phyloP scores from a whole-genome alignment of 305 asterid genomes.

The Fraxinus xanthoxyloides region DNA sequence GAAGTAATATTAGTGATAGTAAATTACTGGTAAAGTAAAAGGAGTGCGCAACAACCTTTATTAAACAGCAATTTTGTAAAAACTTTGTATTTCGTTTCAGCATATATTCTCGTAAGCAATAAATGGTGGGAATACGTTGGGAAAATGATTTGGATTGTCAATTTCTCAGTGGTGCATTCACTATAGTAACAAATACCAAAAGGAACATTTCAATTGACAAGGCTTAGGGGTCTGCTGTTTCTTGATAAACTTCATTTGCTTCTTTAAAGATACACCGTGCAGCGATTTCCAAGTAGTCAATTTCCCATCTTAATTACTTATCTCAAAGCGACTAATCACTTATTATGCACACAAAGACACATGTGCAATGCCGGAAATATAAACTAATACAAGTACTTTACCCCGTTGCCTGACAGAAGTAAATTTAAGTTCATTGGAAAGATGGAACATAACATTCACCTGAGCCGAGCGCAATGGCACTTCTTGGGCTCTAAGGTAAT shows the following conservation, averaged over 20 bases:
- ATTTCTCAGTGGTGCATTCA: not conserved
- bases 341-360: not conserved
- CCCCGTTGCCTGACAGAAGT: not conserved
- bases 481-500: slow-evolving; percentile 72
- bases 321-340: not conserved
- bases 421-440: not conserved
- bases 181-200: not conserved
- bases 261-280: not conserved
- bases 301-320: not conserved
- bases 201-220: not conserved
- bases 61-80: not conserved
- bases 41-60: not conserved
- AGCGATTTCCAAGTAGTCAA: not conserved
- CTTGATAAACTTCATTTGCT: not conserved
- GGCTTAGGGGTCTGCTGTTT: not conserved
- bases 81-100: not conserved
- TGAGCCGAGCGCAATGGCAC: slow-evolving; percentile 85
- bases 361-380: not conserved
- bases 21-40: not conserved
- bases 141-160: not conserved
- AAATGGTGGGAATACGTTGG: not conserved
- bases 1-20: not conserved
- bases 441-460: slow-evolving; percentile 32
- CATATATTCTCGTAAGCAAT: not conserved
- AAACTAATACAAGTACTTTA: not conserved